Percentiles rank a stretch among this genome's conserved stretches.
Conservation (phyloP, 2,329 filamentous ascomycete species). For the Incumbomyces delicatus region DNA sequence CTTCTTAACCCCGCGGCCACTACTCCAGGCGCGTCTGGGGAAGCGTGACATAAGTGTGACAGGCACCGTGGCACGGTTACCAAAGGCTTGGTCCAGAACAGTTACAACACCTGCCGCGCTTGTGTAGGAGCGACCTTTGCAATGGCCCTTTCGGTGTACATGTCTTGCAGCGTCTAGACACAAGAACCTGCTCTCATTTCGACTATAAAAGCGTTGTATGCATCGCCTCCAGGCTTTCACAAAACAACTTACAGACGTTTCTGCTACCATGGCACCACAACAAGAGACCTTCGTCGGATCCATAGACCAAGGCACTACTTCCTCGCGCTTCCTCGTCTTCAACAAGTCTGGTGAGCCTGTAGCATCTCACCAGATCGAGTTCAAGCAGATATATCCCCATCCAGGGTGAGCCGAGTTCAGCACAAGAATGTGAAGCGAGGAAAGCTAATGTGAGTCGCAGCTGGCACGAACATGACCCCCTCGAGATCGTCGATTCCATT, state of each 20-base stretch:
- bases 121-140: neutral
- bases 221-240: neutral
- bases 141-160: neutral
- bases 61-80: too few species aligned
- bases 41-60: too few species aligned
- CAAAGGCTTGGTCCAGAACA: too few species aligned
- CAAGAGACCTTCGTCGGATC: constrained; percentile 65
- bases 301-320: constrained; percentile 87
- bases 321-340: constrained; percentile 83
- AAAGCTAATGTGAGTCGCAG: constrained; percentile 33
- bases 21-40: too few species aligned
- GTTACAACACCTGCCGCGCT: too few species aligned
- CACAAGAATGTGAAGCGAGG: neutral
- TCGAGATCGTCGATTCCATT: constrained; percentile 65
- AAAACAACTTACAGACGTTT: neutral
- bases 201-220: neutral
- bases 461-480: constrained; percentile 83
- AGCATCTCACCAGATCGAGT: constrained; percentile 77
- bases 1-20: too few species aligned
- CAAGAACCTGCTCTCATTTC: neutral
- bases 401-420: constrained; percentile 56
- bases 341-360: constrained; percentile 67
- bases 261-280: constrained; percentile 14
- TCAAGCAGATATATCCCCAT: constrained; percentile 72
- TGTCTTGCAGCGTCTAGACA: neutral